Evolutionary conservation across 1,284 basidiomycete species (phyloP).

Genomic region (Austroboletus niveus): DNA sequence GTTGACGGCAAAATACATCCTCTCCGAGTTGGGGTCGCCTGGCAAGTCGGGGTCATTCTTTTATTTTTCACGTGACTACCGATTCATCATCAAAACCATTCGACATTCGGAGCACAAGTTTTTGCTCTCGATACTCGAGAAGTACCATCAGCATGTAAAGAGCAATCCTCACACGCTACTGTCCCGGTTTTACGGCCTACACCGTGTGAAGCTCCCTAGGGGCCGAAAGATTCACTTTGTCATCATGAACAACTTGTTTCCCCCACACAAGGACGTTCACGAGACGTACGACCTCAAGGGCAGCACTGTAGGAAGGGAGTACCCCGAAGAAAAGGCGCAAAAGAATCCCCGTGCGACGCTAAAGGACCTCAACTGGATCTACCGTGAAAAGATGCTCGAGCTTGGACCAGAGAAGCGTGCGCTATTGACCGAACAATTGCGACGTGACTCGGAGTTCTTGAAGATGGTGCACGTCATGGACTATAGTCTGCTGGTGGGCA

Average conservation of each 20-base stretch:
- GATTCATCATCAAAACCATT: slow-evolving; percentile 99
- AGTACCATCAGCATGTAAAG: slow-evolving; percentile 88
- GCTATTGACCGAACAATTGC: slow-evolving; percentile 85
- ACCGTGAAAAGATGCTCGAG: slow-evolving; percentile 74
- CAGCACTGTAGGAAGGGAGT: slow-evolving; percentile 86
- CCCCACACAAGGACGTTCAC: slow-evolving; percentile 95
- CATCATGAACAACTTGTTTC: slow-evolving; percentile 99
- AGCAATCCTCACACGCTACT: slow-evolving; percentile 93
- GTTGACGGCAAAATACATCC: slow-evolving; percentile 95
- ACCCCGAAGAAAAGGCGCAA: slow-evolving; percentile 81
- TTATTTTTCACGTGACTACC: slow-evolving; percentile 98
- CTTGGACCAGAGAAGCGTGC: slow-evolving; percentile 94
- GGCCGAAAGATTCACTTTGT: slow-evolving; percentile 98
- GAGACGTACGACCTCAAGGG: slow-evolving; percentile 99
- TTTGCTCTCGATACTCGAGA: slow-evolving; percentile 78
- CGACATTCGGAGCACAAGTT: slow-evolving; percentile 95
- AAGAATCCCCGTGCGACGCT: slow-evolving; percentile 85
- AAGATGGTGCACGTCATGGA: slow-evolving; percentile 91
- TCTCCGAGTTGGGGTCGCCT: slow-evolving; percentile 97
- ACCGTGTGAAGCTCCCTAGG: slow-evolving; percentile 93
- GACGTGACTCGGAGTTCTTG: slow-evolving; percentile 84
- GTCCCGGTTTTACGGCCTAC: slow-evolving; percentile 93
- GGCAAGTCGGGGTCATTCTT: slow-evolving; percentile 99
- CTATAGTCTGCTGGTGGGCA: slow-evolving; percentile 91
- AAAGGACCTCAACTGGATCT: slow-evolving; percentile 98